Evolutionary conservation across 129 eudicot genomes (phyloP), one percentile per base, ranked within the genome.

Genomic region (Glebionis coronaria): DNA sequence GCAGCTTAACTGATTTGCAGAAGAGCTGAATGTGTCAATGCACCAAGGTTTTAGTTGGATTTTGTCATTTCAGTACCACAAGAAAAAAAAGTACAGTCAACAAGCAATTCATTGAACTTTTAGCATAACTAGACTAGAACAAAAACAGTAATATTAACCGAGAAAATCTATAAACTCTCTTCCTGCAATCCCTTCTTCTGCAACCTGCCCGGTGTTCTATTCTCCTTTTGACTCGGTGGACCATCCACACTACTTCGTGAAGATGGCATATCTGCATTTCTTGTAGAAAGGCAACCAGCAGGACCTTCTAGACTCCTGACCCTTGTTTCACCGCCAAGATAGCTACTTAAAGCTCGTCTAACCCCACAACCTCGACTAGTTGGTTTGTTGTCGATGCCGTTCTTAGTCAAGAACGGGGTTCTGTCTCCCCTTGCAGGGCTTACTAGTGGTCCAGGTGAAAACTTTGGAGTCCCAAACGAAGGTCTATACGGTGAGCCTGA

Each of bases 311-410:
- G 63, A 73, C 44, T 87, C 72, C 81, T 91, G 38, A 65, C 80
- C 78, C 88, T 92, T 45, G 83, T 52, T 67, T 92, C 96, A 67
- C 96, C 96, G 44, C 82, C 95, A 44, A 92, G 90, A 78, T 92
- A 92, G 65, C 87, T 88, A 1, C 91, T 77, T 64, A 92, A 82
- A 59, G 80, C 98, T 65, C 90, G 79, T 59, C 88, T 85, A 0
- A 92, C 98, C 71, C 98, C 96, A 61, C 90, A 74, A 12, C 98
- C 96, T 8, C 87, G 98, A 12, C 83, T 78, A 54, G 85, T 65
- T 47, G 82, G 76, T 69, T 83, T 91, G 82, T 72, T 83, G 29
- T 65, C 21, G 50, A 69, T 81, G 23, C 82, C 77, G 50, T 60
- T 69, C 55, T 71, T 74, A 63, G 61, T 69, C 65, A 81, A 73